Evolutionary conservation across 1,139 yeast species (phyloP).

Genomic region (Torulaspora pretoriensis): DNA sequence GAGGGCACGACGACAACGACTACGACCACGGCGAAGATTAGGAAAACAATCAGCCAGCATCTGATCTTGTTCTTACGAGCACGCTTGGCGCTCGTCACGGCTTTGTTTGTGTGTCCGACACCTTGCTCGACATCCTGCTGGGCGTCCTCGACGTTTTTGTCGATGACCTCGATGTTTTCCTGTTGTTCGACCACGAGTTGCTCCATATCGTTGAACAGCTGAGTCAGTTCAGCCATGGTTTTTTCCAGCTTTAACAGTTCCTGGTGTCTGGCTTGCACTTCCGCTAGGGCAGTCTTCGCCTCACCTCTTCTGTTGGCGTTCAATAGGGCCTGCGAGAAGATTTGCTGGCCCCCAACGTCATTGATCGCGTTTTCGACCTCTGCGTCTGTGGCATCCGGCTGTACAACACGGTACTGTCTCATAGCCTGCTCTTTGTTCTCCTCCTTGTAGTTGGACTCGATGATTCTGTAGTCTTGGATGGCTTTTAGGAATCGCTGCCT

Average conservation of each 20-base stretch:
- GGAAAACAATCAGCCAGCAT: constrained; percentile 65
- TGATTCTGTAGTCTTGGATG: constrained; percentile 80
- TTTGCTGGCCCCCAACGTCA: constrained; percentile 81
- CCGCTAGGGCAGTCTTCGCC: constrained; percentile 91
- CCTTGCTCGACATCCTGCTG: constrained; percentile 92
- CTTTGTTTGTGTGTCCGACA: constrained; percentile 89
- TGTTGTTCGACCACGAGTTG: constrained; percentile 95
- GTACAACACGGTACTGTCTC: constrained; percentile 87
- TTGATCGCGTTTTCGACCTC: constrained; percentile 82
- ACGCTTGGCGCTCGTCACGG: constrained; percentile 80
- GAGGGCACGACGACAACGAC: constrained; percentile 55
- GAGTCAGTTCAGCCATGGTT: constrained; percentile 93
- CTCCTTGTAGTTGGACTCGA: constrained; percentile 83
- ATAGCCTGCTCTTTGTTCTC: constrained; percentile 84
- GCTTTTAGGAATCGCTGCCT: constrained; percentile 81
- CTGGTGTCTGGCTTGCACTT: constrained; percentile 93
- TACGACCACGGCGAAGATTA: constrained; percentile 61
- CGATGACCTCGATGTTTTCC: constrained; percentile 77
- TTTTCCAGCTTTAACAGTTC: constrained; percentile 92
- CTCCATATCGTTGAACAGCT: constrained; percentile 94
- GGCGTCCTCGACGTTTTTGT: constrained; percentile 75
- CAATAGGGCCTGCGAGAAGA: constrained; percentile 89
- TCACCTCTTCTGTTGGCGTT: constrained; percentile 94
- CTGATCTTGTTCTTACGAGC: constrained; percentile 91
- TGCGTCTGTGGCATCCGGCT: constrained; percentile 85